phyloP scores from a whole-genome alignment of 129 eudicot genomes.

The Gnaphalium uliginosum region DNA sequence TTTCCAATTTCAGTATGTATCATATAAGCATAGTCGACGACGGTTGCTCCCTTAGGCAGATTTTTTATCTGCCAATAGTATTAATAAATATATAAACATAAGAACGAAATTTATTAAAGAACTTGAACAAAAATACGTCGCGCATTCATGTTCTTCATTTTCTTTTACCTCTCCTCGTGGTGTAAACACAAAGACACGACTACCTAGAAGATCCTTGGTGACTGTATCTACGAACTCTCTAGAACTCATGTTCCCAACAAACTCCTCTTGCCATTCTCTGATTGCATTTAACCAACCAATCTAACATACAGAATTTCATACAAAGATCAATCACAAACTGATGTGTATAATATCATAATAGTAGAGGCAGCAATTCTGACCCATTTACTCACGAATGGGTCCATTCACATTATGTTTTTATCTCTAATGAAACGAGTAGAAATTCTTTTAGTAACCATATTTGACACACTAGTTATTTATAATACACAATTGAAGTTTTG shows the following conservation, averaged over 20 bases:
- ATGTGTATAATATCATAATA: neutral
- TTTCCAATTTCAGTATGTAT: conserved; percentile 94
- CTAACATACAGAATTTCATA: conserved; percentile 31
- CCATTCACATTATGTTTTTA: neutral
- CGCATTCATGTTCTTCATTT: neutral
- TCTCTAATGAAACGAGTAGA: neutral
- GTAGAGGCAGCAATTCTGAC: neutral
- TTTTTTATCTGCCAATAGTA: conserved; percentile 64
- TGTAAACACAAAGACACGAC: conserved; percentile 90
- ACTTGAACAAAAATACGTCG: neutral
- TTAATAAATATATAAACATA: neutral
- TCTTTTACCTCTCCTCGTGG: conserved; percentile 91
- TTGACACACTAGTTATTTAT: neutral
- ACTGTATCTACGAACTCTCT: conserved; percentile 91
- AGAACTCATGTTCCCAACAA: conserved; percentile 96
- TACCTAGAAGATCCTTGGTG: conserved; percentile 87
- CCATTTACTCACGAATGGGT: neutral
- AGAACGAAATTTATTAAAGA: conserved; percentile 1
- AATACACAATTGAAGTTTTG: neutral
- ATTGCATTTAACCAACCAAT: conserved; percentile 98
- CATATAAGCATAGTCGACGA: conserved; percentile 89
- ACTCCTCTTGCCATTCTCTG: conserved; percentile 98
- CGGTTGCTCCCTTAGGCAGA: conserved; percentile 90
- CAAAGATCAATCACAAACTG: neutral
- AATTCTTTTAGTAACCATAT: neutral